These are phyloP conservation scores for Lichina pygmaea DNA, from an alignment of 495 filamentous ascomycete species.

Conservation along the genomic window DNA sequence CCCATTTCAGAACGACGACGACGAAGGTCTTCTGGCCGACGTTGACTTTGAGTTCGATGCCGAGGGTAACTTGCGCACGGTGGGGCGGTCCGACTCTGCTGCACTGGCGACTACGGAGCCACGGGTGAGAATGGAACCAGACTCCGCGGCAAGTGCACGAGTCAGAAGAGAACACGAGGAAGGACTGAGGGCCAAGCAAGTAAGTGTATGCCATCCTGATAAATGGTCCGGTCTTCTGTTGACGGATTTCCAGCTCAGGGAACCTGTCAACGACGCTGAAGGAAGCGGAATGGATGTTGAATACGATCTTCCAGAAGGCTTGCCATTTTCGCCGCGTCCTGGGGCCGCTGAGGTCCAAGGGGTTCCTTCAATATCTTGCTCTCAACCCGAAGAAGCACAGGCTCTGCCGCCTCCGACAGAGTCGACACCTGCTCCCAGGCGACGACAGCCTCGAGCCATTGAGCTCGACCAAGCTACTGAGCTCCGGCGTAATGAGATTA, in stretches of 20 bases:
- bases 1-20: conserved; percentile 15
- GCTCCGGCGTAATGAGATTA: conserved; percentile 26
- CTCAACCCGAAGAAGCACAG: too few relatives aligned
- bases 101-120: background rate
- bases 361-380: too few relatives aligned
- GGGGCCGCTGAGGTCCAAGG: too few relatives aligned
- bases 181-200: conserved; percentile 7
- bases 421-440: too few relatives aligned
- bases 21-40: conserved; percentile 26
- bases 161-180: conserved; percentile 16
- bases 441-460: background rate
- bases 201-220: too few relatives aligned
- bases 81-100: conserved; percentile 6
- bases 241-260: too few relatives aligned
- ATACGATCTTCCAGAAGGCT: conserved; percentile 4
- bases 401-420: too few relatives aligned
- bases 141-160: conserved; percentile 13
- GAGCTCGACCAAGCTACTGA: conserved; percentile 17
- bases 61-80: conserved; percentile 25
- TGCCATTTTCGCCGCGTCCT: background rate
- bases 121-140: conserved; percentile 11
- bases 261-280: background rate
- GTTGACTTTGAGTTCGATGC: conserved; percentile 38
- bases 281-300: conserved; percentile 8
- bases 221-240: too few relatives aligned